Base-by-base conservation (phyloP, 1,284 basidiomycete species). In the Phellinidium pouzarii region DNA sequence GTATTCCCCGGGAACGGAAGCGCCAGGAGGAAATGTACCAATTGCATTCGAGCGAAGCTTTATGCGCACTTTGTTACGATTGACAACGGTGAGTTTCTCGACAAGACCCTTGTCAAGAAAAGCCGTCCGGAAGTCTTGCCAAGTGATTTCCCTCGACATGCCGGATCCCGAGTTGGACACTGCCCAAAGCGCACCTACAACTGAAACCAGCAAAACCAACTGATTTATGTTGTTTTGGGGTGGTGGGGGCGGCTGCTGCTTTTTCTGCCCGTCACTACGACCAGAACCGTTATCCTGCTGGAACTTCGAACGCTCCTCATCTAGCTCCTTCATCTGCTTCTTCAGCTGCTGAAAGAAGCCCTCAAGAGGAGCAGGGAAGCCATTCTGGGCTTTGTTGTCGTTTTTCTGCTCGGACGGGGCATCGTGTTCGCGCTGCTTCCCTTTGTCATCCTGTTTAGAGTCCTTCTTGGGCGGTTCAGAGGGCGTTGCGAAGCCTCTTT, bases 41-140 rank as follows among this genome's bases (percentile, higher is more conserved):
- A n/a, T n/a, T n/a, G 91, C 89, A 68, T 94, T 94, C 17, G 87
- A 82, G 68, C 93, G 89, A 27, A 94, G 75, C 65, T 87, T 87
- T 60, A 96, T 83, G 50, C 90, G 87, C 52, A 98, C 95, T 65
- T 82, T 88, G 58, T 82, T 82, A 36, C 93, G 83, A 69, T 99
- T 99, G 64, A 98, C 82, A 55, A 99, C 96, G 49, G 84, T 82
- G 53, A 99, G 83, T 64, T 87, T 94, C 61, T 97, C 94, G 25
- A 99, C 96, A 50, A 98, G 82, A 38, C 94, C 95, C 68, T 95
- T 94, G 68, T 96, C 91, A 48, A 98, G 84, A 72, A 97, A 91
- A 19, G 89, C 89, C 48, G 91, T 94, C 56, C 94, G 84, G 76
- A 98, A 98, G 68, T 97, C 94, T 71, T 97, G 94, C 94, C 94